phyloP scores from a whole-genome alignment of 139 green algal species.

The Closterium sp. region DNA sequence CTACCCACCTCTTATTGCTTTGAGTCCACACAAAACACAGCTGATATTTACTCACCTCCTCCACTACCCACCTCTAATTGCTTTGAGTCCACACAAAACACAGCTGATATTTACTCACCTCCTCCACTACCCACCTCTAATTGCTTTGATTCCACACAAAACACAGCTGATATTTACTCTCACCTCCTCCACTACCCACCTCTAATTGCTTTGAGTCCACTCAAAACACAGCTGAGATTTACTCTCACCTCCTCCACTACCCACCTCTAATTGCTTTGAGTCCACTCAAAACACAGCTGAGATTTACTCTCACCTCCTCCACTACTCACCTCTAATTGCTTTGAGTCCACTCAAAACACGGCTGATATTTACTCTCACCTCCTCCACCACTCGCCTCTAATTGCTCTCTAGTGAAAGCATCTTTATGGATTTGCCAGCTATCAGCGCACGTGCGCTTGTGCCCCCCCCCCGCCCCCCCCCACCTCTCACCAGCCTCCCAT shows the following conservation, averaged over 20 bases:
- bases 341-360: background rate
- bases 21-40: too few species aligned
- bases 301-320: background rate
- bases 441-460: background rate
- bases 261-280: too few species aligned
- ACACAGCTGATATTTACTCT: too few species aligned
- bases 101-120: background rate
- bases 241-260: too few species aligned
- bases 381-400: constrained; percentile 33
- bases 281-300: too few species aligned
- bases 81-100: background rate
- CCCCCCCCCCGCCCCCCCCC: constrained; percentile 27
- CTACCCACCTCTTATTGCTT: too few species aligned
- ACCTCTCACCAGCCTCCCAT: background rate
- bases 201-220: too few species aligned
- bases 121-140: constrained; percentile 35
- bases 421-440: constrained; percentile 35
- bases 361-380: background rate
- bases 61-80: background rate
- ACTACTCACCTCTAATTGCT: background rate
- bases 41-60: background rate
- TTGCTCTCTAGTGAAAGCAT: constrained; percentile 43
- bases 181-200: too few species aligned
- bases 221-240: too few species aligned
- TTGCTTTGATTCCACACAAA: too few species aligned